phyloP scores from a whole-genome alignment of 73 alveolate species.

The Blepharisma stoltei region DNA sequence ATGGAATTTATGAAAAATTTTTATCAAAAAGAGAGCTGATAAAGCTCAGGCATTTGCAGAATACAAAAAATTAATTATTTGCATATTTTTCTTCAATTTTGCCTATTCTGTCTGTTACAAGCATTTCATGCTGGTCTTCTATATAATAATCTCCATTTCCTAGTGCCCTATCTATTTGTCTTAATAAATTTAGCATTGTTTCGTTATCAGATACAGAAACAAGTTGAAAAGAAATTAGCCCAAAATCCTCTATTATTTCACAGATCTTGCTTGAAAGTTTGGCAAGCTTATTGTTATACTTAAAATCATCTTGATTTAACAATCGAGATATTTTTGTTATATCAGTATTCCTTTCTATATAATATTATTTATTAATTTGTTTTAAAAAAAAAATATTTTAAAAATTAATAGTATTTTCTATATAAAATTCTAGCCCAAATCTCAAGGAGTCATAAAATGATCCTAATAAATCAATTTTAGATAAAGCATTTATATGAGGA shows the following conservation, averaged over 20 bases:
- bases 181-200: not conserved
- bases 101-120: conserved; percentile 6
- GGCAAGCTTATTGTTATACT: not conserved
- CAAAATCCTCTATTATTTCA: conserved; percentile 26
- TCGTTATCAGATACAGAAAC: not conserved
- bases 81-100: conserved; percentile 3
- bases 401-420: too few species aligned
- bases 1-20: too few species aligned
- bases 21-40: too few species aligned
- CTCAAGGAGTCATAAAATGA: not conserved
- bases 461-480: conserved; percentile 63
- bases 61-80: too few species aligned
- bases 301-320: not conserved
- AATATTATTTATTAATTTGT: too few species aligned
- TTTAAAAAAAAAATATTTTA: too few species aligned
- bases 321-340: not conserved
- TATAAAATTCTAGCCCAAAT: conserved; percentile 7
- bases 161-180: conserved; percentile 12
- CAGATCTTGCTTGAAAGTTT: not conserved
- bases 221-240: not conserved
- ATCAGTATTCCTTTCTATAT: too few species aligned
- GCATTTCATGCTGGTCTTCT: not conserved
- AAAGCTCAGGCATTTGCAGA: too few species aligned
- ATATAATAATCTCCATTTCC: not conserved
- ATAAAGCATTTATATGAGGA: conserved; percentile 86